Conservation (phyloP, 2,329 filamentous ascomycete species). For the Fusarium hainanense region DNA sequence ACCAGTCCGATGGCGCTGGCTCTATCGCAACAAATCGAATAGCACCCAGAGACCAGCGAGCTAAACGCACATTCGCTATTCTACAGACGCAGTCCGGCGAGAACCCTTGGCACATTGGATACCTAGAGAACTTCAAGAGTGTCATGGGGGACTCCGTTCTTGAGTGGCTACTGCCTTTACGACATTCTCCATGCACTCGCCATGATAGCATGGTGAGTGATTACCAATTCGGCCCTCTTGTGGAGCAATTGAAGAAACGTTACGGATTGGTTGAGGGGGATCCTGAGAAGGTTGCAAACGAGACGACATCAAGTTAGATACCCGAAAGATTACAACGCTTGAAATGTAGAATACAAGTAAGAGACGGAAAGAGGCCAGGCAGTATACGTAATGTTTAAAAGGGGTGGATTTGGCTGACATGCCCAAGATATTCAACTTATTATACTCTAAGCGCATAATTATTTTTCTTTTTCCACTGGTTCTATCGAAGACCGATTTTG, state of each 20-base stretch:
- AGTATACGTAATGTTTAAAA: slow-evolving; percentile 27
- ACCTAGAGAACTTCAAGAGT: slow-evolving; percentile 75
- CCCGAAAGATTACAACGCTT: slow-evolving; percentile 13
- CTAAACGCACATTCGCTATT: slow-evolving; percentile 80
- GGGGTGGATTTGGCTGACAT: slow-evolving; percentile 2
- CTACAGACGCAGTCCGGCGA: slow-evolving; percentile 77
- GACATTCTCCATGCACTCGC: slow-evolving; percentile 76
- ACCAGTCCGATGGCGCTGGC: slow-evolving; percentile 6
- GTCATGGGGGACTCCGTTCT: slow-evolving; percentile 79
- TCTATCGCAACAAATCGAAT: slow-evolving; percentile 27
- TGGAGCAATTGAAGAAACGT: slow-evolving; percentile 65
- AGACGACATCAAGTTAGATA: slow-evolving; percentile 39
- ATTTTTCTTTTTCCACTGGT: not conserved
- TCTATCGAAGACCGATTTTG: not conserved
- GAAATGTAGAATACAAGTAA: not conserved
- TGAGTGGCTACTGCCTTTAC: slow-evolving; percentile 86
- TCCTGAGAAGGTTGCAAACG: slow-evolving; percentile 28
- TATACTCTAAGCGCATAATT: not conserved
- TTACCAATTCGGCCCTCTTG: slow-evolving; percentile 72
- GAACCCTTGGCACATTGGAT: slow-evolving; percentile 86
- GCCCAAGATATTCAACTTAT: not conserved
- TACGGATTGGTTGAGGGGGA: slow-evolving; percentile 41
- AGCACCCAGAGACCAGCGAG: slow-evolving; percentile 56
- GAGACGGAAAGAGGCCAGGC: slow-evolving; percentile 5
- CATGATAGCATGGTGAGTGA: slow-evolving; percentile 74